A percentile compares a stretch with the other conserved stretches of the same genome.
Evolutionary conservation across 2,329 filamentous ascomycete genomes (phyloP).

Genomic region (Aspergillus fumigatiaffinis): DNA sequence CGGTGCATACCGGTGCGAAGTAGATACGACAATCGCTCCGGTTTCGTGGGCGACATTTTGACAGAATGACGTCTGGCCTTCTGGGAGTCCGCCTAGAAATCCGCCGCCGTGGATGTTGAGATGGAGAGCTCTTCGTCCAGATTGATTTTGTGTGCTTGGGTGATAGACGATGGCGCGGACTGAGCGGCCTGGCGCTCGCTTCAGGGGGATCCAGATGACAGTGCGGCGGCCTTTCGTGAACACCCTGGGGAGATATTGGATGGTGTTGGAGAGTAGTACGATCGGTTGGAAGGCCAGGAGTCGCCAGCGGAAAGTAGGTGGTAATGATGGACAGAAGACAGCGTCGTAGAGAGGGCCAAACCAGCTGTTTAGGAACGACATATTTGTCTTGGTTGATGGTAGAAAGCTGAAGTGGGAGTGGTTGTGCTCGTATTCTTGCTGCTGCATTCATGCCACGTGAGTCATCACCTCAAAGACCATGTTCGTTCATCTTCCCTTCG

Average conservation of each 20-base stretch:
- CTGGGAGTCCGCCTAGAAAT: constrained; percentile 10
- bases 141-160: not conserved
- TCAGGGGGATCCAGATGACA: constrained; percentile 6
- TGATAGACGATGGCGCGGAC: constrained; percentile 9
- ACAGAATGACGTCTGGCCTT: constrained; percentile 12
- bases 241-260: constrained; percentile 26
- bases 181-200: constrained; percentile 2
- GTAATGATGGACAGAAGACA: constrained; percentile 34
- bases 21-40: constrained; percentile 38
- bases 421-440: not conserved
- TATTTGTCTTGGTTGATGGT: not conserved
- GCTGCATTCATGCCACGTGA: not conserved
- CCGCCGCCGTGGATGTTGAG: constrained; percentile 14
- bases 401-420: not conserved
- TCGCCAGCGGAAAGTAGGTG: constrained; percentile 42
- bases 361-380: constrained; percentile 1
- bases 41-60: constrained; percentile 35
- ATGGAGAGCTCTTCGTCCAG: constrained; percentile 1
- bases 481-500: not conserved
- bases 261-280: constrained; percentile 35
- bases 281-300: constrained; percentile 43
- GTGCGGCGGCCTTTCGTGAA: constrained; percentile 1
- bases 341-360: constrained; percentile 22
- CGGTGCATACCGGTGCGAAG: constrained; percentile 42
- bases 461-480: not conserved